These are phyloP conservation scores for Raffaelea ambrosiae DNA, from an alignment of 2,329 filamentous ascomycete genomes.

Conservation along the genomic window DNA sequence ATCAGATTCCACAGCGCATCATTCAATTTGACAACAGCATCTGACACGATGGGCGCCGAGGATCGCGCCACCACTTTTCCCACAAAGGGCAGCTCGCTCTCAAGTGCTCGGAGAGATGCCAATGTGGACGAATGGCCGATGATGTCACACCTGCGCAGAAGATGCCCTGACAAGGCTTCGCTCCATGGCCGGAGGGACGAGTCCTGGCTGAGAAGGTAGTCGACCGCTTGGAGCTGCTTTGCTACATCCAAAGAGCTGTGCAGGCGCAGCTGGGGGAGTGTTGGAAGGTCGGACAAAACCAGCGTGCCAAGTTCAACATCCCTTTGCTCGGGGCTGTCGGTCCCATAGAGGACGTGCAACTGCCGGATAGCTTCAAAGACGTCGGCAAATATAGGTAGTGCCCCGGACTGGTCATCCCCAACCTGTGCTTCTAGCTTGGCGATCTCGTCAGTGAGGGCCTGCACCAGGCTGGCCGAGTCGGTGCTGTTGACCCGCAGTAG, in stretches of 20 bases:
- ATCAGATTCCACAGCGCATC: slow-evolving; percentile 38
- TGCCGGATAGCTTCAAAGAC: slow-evolving; percentile 53
- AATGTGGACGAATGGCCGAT: slow-evolving; percentile 46
- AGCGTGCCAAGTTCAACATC: slow-evolving; percentile 12
- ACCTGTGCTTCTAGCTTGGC: slow-evolving; percentile 38
- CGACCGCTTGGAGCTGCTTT: slow-evolving; percentile 35
- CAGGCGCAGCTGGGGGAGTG: slow-evolving; percentile 33
- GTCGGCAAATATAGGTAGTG: slow-evolving; percentile 42
- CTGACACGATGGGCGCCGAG: slow-evolving; percentile 37
- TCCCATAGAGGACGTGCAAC: slow-evolving; percentile 33
- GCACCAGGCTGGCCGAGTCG: slow-evolving; percentile 37
- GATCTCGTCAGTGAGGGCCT: slow-evolving; percentile 42
- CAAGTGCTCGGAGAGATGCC: slow-evolving; percentile 52
- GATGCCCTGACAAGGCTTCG: slow-evolving; percentile 36
- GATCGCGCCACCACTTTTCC: slow-evolving; percentile 45
- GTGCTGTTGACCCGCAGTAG: slow-evolving; percentile 39
- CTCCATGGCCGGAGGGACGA: slow-evolving; percentile 33
- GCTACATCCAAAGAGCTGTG: slow-evolving; percentile 27
- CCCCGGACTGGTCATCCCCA: slow-evolving; percentile 37
- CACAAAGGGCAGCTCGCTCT: slow-evolving; percentile 55
- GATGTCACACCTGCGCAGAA: slow-evolving; percentile 47
- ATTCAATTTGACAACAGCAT: slow-evolving; percentile 42
- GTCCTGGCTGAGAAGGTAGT: slow-evolving; percentile 30
- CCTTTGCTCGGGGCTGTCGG: slow-evolving; percentile 3
- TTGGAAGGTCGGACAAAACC: slow-evolving; percentile 39